These are phyloP conservation scores for Zygosaccharomyces rouxii DNA, from an alignment of 805 yeast genomes.

Conservation along the genomic window DNA sequence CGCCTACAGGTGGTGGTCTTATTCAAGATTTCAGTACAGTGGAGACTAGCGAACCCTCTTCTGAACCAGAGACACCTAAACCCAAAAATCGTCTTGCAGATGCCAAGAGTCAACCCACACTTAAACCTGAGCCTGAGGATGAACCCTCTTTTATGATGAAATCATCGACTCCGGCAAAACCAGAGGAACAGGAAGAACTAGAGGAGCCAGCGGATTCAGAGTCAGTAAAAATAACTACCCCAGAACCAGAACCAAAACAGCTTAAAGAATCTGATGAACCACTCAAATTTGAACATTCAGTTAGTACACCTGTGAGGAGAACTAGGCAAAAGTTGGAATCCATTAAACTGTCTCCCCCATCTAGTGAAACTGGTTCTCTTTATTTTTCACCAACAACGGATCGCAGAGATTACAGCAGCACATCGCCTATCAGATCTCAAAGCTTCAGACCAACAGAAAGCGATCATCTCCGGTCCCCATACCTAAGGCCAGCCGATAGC, in stretches of 20 bases:
- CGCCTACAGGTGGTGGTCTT: conserved; percentile 15
- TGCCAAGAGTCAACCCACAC: not conserved
- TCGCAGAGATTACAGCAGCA: not conserved
- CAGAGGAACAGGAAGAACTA: not conserved
- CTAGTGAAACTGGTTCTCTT: conserved; percentile 7
- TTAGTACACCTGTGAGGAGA: conserved; percentile 3
- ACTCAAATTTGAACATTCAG: conserved; percentile 2
- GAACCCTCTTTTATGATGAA: not conserved
- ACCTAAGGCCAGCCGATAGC: conserved; percentile 9
- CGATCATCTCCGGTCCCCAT: conserved; percentile 5
- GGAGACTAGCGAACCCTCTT: not conserved
- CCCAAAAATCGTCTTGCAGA: not conserved
- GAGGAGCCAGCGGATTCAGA: not conserved
- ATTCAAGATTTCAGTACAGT: conserved; percentile 23
- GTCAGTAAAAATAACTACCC: not conserved
- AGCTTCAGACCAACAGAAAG: conserved; percentile 13
- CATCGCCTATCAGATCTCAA: conserved; percentile 9
- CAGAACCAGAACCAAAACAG: not conserved
- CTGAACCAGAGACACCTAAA: not conserved
- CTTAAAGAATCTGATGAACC: not conserved
- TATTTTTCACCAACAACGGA: conserved; percentile 5
- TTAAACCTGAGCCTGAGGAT: not conserved
- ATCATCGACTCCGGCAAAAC: not conserved
- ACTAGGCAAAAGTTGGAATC: conserved; percentile 1
- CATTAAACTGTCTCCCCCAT: conserved; percentile 7